These are phyloP conservation scores for Clitoria ternatea DNA, from an alignment of 306 rosid genomes.

Conservation along the genomic window DNA sequence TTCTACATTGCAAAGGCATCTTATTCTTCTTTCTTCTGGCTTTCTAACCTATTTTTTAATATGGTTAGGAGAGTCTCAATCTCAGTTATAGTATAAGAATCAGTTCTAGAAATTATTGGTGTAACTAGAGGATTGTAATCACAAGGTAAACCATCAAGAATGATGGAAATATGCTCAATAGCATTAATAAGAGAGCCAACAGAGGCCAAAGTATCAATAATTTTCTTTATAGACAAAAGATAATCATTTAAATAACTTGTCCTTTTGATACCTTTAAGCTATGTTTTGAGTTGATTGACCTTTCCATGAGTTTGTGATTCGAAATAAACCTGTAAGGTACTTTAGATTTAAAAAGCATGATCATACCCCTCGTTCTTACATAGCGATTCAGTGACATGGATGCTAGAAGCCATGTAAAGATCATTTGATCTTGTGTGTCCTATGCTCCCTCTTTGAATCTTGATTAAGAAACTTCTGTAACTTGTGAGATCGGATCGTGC, in stretches of 20 bases:
- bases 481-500: too few relatives aligned
- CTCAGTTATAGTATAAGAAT: not conserved
- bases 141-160: not conserved
- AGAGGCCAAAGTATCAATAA: not conserved
- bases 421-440: too few relatives aligned
- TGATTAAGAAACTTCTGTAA: too few relatives aligned
- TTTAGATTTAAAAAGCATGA: not conserved
- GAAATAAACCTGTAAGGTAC: not conserved
- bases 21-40: not conserved
- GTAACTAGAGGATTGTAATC: not conserved
- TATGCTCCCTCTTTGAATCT: too few relatives aligned
- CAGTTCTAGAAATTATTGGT: not conserved
- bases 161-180: not conserved
- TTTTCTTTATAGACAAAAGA: too few relatives aligned
- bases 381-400: too few relatives aligned
- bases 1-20: not conserved
- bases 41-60: not conserved
- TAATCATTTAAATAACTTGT: not conserved
- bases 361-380: too few relatives aligned
- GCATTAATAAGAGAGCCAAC: not conserved
- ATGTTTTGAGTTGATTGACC: not conserved
- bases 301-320: not conserved
- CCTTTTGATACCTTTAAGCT: too few relatives aligned
- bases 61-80: not conserved
- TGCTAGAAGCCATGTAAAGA: too few relatives aligned